These are phyloP conservation scores for Ceriops zippeliana DNA, from an alignment of 345 rosid species.

Conservation along the genomic window DNA sequence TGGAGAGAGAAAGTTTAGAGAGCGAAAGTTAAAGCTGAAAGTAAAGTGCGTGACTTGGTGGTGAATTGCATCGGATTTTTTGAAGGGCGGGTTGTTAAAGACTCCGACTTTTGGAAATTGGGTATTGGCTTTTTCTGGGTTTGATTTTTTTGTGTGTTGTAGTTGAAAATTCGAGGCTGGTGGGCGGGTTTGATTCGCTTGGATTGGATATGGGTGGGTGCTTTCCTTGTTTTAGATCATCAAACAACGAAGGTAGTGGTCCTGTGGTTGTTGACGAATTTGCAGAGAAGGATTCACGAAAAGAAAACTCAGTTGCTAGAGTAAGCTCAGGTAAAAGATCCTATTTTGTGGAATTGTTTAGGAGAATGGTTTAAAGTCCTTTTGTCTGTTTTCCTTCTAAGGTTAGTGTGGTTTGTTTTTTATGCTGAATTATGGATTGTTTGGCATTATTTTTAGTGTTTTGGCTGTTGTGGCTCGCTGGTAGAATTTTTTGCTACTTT, in stretches of 20 bases:
- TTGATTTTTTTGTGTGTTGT: conserved; percentile 5
- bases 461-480: conserved; percentile 22
- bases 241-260: conserved; percentile 53
- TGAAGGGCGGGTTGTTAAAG: conserved; percentile 2
- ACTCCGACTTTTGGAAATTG: not conserved
- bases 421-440: conserved; percentile 34
- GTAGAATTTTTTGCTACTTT: conserved; percentile 17
- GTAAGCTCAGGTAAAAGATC: conserved; percentile 58
- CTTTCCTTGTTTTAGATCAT: conserved; percentile 95
- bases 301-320: conserved; percentile 64
- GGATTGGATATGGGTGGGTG: conserved; percentile 94
- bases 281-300: conserved; percentile 65
- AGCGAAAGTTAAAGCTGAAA: conserved; percentile 20
- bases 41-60: conserved; percentile 19
- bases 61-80: conserved; percentile 11
- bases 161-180: conserved; percentile 23
- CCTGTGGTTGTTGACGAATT: conserved; percentile 53
- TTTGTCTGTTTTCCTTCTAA: conserved; percentile 5
- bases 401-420: conserved; percentile 18
- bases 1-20: conserved; percentile 26
- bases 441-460: conserved; percentile 25
- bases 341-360: not conserved
- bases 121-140: not conserved
- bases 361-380: conserved; percentile 3
- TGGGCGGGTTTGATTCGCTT: conserved; percentile 34